phyloP scores from a whole-genome alignment of 2,329 filamentous ascomycete genomes.

The Ophiostoma sp. region DNA sequence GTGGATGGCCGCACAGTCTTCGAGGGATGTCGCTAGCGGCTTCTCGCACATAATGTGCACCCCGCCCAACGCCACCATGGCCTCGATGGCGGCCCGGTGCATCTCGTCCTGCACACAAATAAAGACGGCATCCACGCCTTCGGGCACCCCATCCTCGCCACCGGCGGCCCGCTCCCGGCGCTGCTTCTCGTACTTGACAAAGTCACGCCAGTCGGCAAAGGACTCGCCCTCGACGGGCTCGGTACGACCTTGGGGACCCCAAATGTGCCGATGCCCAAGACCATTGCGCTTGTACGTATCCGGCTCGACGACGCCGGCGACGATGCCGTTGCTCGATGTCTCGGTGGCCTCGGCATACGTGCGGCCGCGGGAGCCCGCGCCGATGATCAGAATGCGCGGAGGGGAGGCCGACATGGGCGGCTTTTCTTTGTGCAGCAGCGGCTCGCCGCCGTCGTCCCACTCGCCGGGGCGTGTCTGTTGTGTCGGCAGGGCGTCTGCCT shows the following conservation, averaged over 20 bases:
- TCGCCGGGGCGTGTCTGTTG: conserved; percentile 1
- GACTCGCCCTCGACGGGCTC: conserved; percentile 60
- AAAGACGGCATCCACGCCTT: conserved; percentile 62
- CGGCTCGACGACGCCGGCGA: conserved; percentile 81
- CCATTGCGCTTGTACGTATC: conserved; percentile 71
- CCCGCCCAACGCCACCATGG: conserved; percentile 63
- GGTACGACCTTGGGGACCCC: conserved; percentile 49
- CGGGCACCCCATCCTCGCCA: conserved; percentile 47
- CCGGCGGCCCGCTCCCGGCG: conserved; percentile 54
- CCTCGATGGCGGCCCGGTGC: conserved; percentile 78
- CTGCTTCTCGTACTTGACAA: conserved; percentile 67
- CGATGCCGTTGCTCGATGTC: conserved; percentile 64
- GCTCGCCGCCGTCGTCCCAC: conserved; percentile 28
- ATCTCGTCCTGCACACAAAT: conserved; percentile 80
- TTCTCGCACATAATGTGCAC: conserved; percentile 96
- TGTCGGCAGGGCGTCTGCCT: not conserved
- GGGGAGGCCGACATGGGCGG: conserved; percentile 51
- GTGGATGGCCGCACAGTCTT: conserved; percentile 77
- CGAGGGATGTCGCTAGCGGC: conserved; percentile 76
- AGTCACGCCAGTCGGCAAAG: conserved; percentile 74
- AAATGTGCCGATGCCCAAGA: conserved; percentile 73
- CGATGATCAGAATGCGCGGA: conserved; percentile 74
- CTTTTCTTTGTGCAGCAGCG: conserved; percentile 40
- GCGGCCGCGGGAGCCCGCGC: conserved; percentile 76
- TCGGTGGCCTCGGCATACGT: conserved; percentile 70